Evolutionary conservation across 148 eudicot genomes (phyloP).

Genomic region (Rhododendron ferrugineum): DNA sequence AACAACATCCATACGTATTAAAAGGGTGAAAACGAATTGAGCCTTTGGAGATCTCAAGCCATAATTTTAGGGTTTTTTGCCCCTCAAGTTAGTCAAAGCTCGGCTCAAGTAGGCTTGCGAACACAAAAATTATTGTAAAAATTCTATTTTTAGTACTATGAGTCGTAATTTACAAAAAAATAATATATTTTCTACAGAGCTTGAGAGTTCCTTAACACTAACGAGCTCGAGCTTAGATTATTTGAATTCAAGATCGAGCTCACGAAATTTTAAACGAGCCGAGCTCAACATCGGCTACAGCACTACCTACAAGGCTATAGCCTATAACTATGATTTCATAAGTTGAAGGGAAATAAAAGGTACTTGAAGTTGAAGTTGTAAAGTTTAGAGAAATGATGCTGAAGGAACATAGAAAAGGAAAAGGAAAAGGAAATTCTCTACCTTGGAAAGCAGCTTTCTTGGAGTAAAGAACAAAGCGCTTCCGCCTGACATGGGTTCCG

Average conservation of each 20-base stretch:
- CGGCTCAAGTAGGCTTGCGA: background rate
- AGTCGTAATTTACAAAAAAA: background rate
- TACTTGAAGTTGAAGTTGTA: background rate
- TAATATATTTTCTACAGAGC: background rate
- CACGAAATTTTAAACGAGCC: background rate
- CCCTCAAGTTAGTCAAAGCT: background rate
- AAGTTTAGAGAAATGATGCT: background rate
- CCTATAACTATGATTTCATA: background rate
- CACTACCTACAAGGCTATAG: background rate
- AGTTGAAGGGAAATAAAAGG: background rate
- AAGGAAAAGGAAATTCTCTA: background rate
- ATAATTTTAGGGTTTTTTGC: background rate
- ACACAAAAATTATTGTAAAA: background rate
- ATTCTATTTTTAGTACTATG: background rate
- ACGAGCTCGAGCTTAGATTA: background rate
- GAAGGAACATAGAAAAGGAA: background rate
- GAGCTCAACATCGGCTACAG: background rate
- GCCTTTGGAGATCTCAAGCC: background rate
- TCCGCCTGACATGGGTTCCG: constrained; percentile 2
- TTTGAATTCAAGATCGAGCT: background rate
- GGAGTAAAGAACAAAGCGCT: constrained; percentile 21
- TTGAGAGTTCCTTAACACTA: background rate
- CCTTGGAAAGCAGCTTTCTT: constrained; percentile 35
- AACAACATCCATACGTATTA: too few species aligned
- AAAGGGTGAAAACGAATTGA: background rate